Base-by-base conservation (phyloP, 805 yeast species). In the Hanseniaspora taiwanica region DNA sequence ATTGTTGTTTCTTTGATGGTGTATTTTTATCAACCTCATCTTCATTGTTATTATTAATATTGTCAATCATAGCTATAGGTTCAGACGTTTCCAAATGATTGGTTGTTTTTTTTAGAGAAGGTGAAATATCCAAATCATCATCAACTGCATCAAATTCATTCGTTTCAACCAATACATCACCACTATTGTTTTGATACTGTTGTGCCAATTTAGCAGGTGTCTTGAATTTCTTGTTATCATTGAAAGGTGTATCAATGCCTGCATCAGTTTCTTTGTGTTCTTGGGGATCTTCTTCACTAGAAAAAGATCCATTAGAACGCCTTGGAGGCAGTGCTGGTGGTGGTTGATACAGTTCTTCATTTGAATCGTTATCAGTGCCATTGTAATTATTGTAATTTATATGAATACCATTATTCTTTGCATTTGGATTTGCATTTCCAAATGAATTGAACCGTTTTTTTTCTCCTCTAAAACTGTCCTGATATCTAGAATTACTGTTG, bases 281-380 rank as follows among this genome's bases (percentile, higher is more conserved):
- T 40, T 14, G 24, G 4, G 29, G 10, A 14, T 14, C 29, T 14
- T 25, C 29, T 8, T 13, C 29, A 25, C 14, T 25, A 25, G 29
- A 13, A n/a, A n/a, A n/a, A n/a, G n/a, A n/a, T n/a, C n/a, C n/a
- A n/a, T n/a, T n/a, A n/a, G 29, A 25, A 5, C 29, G 29, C 38
- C 59, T 47, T 3, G 48, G 35, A 17, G 59, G 58, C 36, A 58
- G 43, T 44, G 56, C 60, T 13, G 63, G 63, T 39, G 60, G 60
- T 19, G 56, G 46, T 40, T 53, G 55, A 36, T 56, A 56, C n/a
- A n/a, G n/a, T 47, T 57, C 53, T 42, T 50, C 58, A 31, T 49
- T 51, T 13, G 49, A 40, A 25, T 49, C 54, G 27, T 59, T 60
- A 17, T 49, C 47, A 17, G 27, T 19, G 55, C 37, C n/a, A 14